Percentiles rank a stretch among this genome's conserved stretches.
Evolutionary conservation across 2,329 filamentous ascomycete species (phyloP).

Genomic region (Leptographium procerum): DNA sequence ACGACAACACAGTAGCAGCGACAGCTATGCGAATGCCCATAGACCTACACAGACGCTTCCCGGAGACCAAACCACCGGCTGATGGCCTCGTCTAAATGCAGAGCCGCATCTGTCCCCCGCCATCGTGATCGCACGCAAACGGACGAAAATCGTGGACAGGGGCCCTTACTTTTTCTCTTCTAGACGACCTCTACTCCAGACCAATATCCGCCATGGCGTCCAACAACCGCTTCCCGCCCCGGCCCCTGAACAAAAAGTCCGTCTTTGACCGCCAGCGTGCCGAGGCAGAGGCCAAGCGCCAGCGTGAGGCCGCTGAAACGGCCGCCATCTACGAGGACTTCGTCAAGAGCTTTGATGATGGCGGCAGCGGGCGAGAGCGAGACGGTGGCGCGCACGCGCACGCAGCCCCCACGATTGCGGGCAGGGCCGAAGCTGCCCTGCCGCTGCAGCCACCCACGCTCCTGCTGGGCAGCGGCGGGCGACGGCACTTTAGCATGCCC

Average conservation of each 20-base stretch:
- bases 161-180: neutral
- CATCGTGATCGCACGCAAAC: neutral
- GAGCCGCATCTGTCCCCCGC: neutral
- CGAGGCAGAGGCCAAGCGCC: slow-evolving; percentile 79
- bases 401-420: slow-evolving; percentile 30
- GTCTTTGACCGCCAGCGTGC: slow-evolving; percentile 81
- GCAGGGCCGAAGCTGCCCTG: slow-evolving; percentile 24
- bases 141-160: no score
- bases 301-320: slow-evolving; percentile 75
- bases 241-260: slow-evolving; percentile 53
- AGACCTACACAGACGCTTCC: neutral
- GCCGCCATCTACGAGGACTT: slow-evolving; percentile 81
- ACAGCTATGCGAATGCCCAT: neutral
- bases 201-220: neutral
- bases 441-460: slow-evolving; percentile 21
- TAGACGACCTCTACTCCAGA: neutral
- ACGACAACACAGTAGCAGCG: neutral
- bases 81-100: neutral
- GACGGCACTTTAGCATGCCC: slow-evolving; percentile 54
- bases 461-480: slow-evolving; percentile 23
- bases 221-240: slow-evolving; percentile 25
- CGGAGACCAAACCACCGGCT: neutral
- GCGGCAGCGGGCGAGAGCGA: slow-evolving; percentile 46
- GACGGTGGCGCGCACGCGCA: slow-evolving; percentile 23
- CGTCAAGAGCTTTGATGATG: slow-evolving; percentile 63